Evolutionary conservation across 768 basidiomycete species (phyloP).

Genomic region (Leccinellum rugosiceps): DNA sequence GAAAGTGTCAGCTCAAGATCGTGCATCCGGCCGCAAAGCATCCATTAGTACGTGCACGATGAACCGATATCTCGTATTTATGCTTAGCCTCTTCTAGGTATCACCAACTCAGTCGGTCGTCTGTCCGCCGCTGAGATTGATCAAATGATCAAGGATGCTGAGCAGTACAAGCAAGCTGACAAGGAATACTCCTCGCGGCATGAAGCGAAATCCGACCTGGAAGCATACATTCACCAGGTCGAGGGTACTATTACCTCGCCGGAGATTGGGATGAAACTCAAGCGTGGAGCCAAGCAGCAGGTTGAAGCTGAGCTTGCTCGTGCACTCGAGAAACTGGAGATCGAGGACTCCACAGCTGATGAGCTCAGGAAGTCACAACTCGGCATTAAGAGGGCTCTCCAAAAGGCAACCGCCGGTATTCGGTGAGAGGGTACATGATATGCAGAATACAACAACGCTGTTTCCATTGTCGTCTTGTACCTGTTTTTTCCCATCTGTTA

Average conservation of each 20-base stretch:
- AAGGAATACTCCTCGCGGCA: conserved; percentile 98
- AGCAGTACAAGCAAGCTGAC: conserved; percentile 94
- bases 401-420: conserved; percentile 93
- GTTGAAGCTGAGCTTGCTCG: conserved; percentile 98
- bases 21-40: conserved; percentile 98
- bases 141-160: conserved; percentile 99
- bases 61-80: neutral
- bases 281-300: conserved; percentile 91
- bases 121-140: conserved; percentile 97
- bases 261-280: conserved; percentile 97
- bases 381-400: conserved; percentile 92
- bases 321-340: conserved; percentile 97
- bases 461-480: conserved; percentile 14
- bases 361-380: conserved; percentile 96
- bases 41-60: conserved; percentile 73
- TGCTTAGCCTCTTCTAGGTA: conserved; percentile 48
- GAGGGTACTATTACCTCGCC: conserved; percentile 95
- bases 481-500: conserved; percentile 13
- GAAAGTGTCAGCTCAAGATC: conserved; percentile 98
- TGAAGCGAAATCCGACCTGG: conserved; percentile 97
- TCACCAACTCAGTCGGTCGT: conserved; percentile 99
- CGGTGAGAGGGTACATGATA: conserved; percentile 46
- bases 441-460: conserved; percentile 16
- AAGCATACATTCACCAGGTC: conserved; percentile 96
- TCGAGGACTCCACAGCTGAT: conserved; percentile 90